These are phyloP conservation scores for Aspergillus conjunctus DNA, from an alignment of 495 filamentous ascomycete species.

Conservation along the genomic window DNA sequence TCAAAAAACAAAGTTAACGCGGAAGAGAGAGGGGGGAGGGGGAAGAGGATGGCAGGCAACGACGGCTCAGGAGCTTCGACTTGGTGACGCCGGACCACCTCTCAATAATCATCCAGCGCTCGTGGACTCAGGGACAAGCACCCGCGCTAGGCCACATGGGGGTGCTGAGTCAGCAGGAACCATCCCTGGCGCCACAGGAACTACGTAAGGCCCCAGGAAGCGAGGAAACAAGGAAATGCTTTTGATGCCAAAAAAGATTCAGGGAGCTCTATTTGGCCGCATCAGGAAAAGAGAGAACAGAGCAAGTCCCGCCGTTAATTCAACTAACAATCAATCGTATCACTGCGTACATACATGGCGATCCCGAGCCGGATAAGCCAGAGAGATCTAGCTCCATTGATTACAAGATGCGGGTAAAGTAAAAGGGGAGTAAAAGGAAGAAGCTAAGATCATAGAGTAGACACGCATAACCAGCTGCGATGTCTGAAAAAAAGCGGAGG, in stretches of 20 bases:
- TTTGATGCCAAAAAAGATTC: background rate
- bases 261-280: background rate
- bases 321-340: conserved; percentile 7
- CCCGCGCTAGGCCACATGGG: conserved; percentile 10
- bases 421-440: background rate
- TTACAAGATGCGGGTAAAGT: conserved; percentile 8
- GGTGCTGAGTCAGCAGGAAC: conserved; percentile 15
- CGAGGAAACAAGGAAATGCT: background rate
- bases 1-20: conserved; percentile 15
- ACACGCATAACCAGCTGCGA: conserved; percentile 29
- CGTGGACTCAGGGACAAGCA: conserved; percentile 21
- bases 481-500: conserved; percentile 10
- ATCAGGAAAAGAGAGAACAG: background rate
- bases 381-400: conserved; percentile 11
- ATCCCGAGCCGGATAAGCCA: background rate
- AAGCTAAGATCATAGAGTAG: conserved; percentile 1
- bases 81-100: conserved; percentile 18
- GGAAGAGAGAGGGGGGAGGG: conserved; percentile 15
- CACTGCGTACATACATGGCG: conserved; percentile 15
- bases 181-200: no score
- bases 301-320: background rate
- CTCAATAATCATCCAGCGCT: background rate
- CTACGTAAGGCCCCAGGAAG: background rate
- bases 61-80: conserved; percentile 19
- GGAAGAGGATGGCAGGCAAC: conserved; percentile 14